Conservation (phyloP, 805 yeast species). For the Wickerhamomyces kurtzmanii region DNA sequence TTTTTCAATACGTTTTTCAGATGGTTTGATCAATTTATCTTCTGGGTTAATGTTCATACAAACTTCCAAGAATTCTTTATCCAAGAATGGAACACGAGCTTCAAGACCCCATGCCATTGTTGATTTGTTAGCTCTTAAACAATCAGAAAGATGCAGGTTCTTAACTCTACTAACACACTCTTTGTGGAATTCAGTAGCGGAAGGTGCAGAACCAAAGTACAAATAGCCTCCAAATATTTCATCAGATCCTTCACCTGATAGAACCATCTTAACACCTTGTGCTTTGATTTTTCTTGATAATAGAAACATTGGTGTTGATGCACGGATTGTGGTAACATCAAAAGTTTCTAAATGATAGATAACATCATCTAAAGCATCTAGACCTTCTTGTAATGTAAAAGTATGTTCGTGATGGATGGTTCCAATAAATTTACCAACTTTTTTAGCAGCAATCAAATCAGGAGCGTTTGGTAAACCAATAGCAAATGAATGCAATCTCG, state of each 20-base stretch:
- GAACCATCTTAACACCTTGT: conserved; percentile 98
- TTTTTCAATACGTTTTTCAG: conserved; percentile 82
- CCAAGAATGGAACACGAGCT: conserved; percentile 99
- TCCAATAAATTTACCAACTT: conserved; percentile 93
- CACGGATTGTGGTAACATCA: conserved; percentile 98
- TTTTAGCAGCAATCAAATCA: conserved; percentile 90
- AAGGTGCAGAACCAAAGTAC: conserved; percentile 95
- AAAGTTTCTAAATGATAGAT: conserved; percentile 94
- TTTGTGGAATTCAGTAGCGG: conserved; percentile 84
- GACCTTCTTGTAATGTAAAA: conserved; percentile 93
- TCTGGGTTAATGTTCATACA: conserved; percentile 93
- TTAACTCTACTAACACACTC: conserved; percentile 95
- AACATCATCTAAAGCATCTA: conserved; percentile 91
- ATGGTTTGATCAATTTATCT: conserved; percentile 73
- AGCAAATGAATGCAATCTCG: conserved; percentile 90
- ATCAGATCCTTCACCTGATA: conserved; percentile 98
- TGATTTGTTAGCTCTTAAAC: conserved; percentile 97
- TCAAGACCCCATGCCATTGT: conserved; percentile 99
- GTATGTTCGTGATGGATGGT: conserved; percentile 97
- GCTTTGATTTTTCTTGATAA: conserved; percentile 96
- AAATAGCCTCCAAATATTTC: conserved; percentile 98
- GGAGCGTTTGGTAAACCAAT: conserved; percentile 97
- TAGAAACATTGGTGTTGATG: conserved; percentile 98
- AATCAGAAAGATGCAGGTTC: conserved; percentile 95
- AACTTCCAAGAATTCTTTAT: conserved; percentile 81